Evolutionary conservation across 2,329 filamentous ascomycete species (phyloP), one percentile per base, ranked within the genome.

Genomic region (Arthrinium phaeospermum): DNA sequence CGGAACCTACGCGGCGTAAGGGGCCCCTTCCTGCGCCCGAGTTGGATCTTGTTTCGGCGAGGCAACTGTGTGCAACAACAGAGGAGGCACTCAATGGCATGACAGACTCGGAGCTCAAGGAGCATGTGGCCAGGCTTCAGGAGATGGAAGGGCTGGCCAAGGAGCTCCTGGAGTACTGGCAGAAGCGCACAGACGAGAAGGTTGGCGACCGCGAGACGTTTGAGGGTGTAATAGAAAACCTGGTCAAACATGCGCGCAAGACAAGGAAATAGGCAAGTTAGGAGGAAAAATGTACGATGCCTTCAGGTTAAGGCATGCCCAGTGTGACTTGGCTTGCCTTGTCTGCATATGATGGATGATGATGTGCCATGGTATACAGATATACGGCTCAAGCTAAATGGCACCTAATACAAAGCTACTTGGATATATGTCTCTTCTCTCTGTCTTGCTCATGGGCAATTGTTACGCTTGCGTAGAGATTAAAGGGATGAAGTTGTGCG

Each of bases 141-240:
- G 89, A 87, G 14, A 86, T 95, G 82, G 91, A 94, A 73, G 86
- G 85, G n/a, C 87, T 89, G 30, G 94, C 94, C 4, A 93, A 92
- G 71, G 90, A 94, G 73, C 91, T 95, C 51, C 85, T 98, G 70
- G 93, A 94, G 75, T 97, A 96, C 80, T 98, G 96, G 96, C 89
- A 94, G 77, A 93, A 94, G 85, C 87, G 91, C 77, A 92, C 93
- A 70, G 95, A 98, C 80, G 94, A 95, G 77, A 94, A 96, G 78
- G 85, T 97, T 75, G 94, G 94, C 53, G 96, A 98, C 80, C 92
- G 96, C 77, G 96, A 98, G 80, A 94, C 95, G 3, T 96, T 98
- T 81, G 96, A 98, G 81, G 95, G 94, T 0, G 96, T 98, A 22
- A 98, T 98, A 87, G 96, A 98, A 84, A 98, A 98, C 81, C 83